Conservation (phyloP, 1,139 yeast genomes). For the Candida frijolesensis region DNA sequence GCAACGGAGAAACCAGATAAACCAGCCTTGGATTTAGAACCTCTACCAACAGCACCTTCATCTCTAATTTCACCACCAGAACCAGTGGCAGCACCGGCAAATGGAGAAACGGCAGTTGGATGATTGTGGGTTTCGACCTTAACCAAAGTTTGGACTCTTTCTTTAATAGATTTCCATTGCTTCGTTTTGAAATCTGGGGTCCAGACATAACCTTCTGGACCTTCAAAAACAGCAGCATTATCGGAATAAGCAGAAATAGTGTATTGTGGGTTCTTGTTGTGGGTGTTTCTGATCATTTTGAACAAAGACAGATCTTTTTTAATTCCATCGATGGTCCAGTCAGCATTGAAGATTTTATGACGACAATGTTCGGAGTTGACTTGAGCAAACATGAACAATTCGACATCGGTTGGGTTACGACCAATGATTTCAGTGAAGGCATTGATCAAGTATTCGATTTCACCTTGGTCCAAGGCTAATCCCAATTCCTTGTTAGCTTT, state of each 20-base stretch:
- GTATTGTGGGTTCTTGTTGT: constrained; percentile 72
- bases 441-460: constrained; percentile 80
- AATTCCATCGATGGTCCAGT: constrained; percentile 92
- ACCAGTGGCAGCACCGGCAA: constrained; percentile 99
- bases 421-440: constrained; percentile 77
- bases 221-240: constrained; percentile 97
- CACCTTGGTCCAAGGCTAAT: constrained; percentile 89
- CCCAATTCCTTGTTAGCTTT: constrained; percentile 85
- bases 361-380: constrained; percentile 99
- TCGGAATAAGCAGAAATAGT: constrained; percentile 96
- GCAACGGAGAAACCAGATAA: constrained; percentile 91
- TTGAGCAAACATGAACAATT: constrained; percentile 98
- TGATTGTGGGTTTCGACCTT: constrained; percentile 99
- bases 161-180: constrained; percentile 74
- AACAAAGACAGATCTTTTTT: constrained; percentile 76
- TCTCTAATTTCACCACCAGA: constrained; percentile 99
- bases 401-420: constrained; percentile 97
- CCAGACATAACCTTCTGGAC: constrained; percentile 71
- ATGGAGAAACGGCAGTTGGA: constrained; percentile 99
- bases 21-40: constrained; percentile 97
- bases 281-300: constrained; percentile 96
- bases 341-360: constrained; percentile 98
- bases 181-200: constrained; percentile 77
- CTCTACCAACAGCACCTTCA: constrained; percentile 99
- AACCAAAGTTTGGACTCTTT: constrained; percentile 83